A percentile compares a stretch with the other conserved stretches of the same genome.
Conservation (phyloP, 2,329 filamentous ascomycete species). For the Phialophora expanda region DNA sequence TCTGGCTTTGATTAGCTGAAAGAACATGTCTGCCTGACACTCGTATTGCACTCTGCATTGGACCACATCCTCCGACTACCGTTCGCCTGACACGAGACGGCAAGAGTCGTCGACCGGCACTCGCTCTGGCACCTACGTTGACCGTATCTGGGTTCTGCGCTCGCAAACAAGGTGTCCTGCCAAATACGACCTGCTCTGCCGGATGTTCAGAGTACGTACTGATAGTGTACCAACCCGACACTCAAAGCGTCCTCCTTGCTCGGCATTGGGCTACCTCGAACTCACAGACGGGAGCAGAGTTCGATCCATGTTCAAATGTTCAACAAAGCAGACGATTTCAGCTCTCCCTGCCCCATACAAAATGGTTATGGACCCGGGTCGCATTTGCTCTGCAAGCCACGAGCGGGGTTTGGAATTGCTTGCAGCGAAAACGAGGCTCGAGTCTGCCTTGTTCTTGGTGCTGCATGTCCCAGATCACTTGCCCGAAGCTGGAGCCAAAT, state of each 20-base stretch:
- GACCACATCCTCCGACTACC: not conserved
- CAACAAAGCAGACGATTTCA: not conserved
- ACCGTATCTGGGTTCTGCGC: not conserved
- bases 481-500: not conserved
- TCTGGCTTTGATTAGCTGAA: not conserved
- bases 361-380: not conserved
- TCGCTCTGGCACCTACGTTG: not conserved
- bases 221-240: not conserved
- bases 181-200: not conserved
- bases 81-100: not conserved
- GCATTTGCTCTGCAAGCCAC: not conserved
- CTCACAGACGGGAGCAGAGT: not conserved
- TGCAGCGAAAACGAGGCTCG: not conserved
- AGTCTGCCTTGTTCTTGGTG: slow-evolving; percentile 4
- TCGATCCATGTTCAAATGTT: not conserved
- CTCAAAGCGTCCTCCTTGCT: not conserved
- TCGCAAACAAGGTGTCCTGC: not conserved
- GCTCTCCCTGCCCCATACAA: not conserved
- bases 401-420: not conserved
- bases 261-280: not conserved
- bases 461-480: not conserved
- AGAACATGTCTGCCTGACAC: not conserved
- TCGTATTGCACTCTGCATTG: not conserved
- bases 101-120: not conserved
- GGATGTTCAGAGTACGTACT: not conserved